Base-by-base conservation (phyloP, 2,329 filamentous ascomycete species). In the Coniochaeta prunicola region DNA sequence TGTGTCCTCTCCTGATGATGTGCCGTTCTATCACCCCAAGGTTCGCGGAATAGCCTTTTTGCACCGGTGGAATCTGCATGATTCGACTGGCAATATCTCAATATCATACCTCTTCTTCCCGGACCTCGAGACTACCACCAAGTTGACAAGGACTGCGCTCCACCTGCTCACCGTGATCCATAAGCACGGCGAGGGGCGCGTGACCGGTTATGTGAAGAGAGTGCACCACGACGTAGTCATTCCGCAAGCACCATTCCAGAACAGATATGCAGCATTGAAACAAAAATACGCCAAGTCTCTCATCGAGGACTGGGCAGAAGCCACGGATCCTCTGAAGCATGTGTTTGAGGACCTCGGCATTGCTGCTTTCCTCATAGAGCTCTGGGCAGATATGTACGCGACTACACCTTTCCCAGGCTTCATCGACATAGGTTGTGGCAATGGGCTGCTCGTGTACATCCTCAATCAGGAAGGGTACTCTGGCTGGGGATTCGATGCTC, bases 321-420 rank as follows among this genome's bases (percentile, higher is more conserved):
- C 82, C 57, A 97, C 92, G 0, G 92, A 96, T 69, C 90, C 92
- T 0, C 78, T 79, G 17, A 99, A 97, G 71, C 92, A 97, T 69
- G 91, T 97, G 2, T 97, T 97, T 72, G 94, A 99, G 70, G 93
- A 97, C 69, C 76, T 99, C 21, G 83, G 86, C 4, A 97, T 99
- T 62, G 90, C 93, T 0, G 90, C 93, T 0, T 99, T 97, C 67
- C 77, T 97, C 57, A 90, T 97, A 28, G 92, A 97, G 75, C 76
- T 97, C 2, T 99, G 94, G 94, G 75, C 77, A 13, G 85, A 88
- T 59, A 93, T 96, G 86, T 97, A 97, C 70, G 68, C 66, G 38
- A 28, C 7, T 12, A 13, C 28, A 2, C 61, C 64, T 0, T 97
- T 96, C 66, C 90, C 91, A 0, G 92, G 93, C 0, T 99, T 97